Conservation (phyloP, 768 basidiomycete species). For the Leucogyrophana mollusca region DNA sequence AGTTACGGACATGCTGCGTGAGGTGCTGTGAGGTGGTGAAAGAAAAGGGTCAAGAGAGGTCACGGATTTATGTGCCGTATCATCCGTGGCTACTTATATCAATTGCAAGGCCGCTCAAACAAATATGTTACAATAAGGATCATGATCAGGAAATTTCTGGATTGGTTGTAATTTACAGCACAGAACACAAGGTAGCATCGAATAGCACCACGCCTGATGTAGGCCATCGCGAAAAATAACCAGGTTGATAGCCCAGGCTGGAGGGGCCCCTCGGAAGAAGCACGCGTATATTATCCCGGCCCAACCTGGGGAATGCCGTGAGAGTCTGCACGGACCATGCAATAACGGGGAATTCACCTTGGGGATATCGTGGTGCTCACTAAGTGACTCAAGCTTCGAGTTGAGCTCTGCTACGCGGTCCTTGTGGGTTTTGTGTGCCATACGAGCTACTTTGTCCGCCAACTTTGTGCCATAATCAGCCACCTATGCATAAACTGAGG, state of each 20-base stretch:
- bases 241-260: conserved; percentile 7
- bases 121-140: conserved; percentile 34
- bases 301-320: conserved; percentile 59
- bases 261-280: neutral
- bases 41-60: conserved; percentile 34
- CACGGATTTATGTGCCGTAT: conserved; percentile 31
- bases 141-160: neutral
- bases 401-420: conserved; percentile 93
- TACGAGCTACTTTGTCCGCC: conserved; percentile 66
- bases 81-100: conserved; percentile 38
- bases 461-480: conserved; percentile 45
- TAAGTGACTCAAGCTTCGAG: conserved; percentile 77
- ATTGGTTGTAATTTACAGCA: conserved; percentile 4
- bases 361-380: conserved; percentile 94
- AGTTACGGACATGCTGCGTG: conserved; percentile 32
- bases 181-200: conserved; percentile 11
- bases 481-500: neutral
- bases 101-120: conserved; percentile 21
- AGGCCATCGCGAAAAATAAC: conserved; percentile 3
- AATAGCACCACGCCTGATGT: conserved; percentile 4
- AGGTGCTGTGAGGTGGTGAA: conserved; percentile 28
- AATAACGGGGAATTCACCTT: conserved; percentile 51
- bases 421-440: conserved; percentile 88
- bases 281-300: conserved; percentile 64
- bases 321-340: conserved; percentile 28